Evolutionary conservation across 2,329 filamentous ascomycete species (phyloP).

Genomic region (Dissoconium aciculare): DNA sequence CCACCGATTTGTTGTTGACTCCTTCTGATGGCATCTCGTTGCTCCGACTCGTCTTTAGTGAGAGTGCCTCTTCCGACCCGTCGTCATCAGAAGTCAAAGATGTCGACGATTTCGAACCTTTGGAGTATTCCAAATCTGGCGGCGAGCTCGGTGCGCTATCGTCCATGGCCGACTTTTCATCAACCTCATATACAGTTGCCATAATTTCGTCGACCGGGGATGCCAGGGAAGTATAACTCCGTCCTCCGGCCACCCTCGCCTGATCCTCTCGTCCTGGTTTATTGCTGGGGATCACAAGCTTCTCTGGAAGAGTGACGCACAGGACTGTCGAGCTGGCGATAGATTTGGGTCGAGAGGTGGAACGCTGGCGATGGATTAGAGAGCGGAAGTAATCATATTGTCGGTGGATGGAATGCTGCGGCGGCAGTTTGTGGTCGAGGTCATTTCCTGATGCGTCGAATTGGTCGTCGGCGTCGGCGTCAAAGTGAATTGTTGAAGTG

Average conservation of each 20-base stretch:
- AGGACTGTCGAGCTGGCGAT: slow-evolving; percentile 4
- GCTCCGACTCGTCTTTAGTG: slow-evolving; percentile 65
- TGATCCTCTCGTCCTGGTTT: slow-evolving; percentile 5
- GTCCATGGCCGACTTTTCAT: slow-evolving; percentile 9
- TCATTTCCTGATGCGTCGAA: background rate
- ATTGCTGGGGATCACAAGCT: slow-evolving; percentile 1
- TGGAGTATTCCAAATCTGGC: slow-evolving; percentile 47
- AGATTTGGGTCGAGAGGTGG: slow-evolving; percentile 1
- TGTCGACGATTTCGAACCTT: slow-evolving; percentile 62
- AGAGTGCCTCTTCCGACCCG: slow-evolving; percentile 17
- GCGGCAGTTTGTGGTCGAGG: background rate
- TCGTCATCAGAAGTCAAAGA: slow-evolving; percentile 70
- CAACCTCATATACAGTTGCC: slow-evolving; percentile 9
- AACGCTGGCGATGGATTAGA: slow-evolving; percentile 8
- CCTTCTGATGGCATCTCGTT: slow-evolving; percentile 85
- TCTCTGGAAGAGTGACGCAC: slow-evolving; percentile 2
- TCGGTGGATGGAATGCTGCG: slow-evolving; percentile 1
- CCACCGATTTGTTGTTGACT: slow-evolving; percentile 31
- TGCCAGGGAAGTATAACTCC: slow-evolving; percentile 9
- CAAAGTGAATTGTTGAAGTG: slow-evolving; percentile 1
- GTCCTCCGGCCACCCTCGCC: slow-evolving; percentile 4
- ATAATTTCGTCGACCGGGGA: slow-evolving; percentile 8
- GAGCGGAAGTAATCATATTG: slow-evolving; percentile 13
- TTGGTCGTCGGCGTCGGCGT: slow-evolving; percentile 2
- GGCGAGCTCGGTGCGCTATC: slow-evolving; percentile 14